These are phyloP conservation scores for Trichoderma asperellum DNA, from an alignment of 2,329 filamentous ascomycete species.

Conservation along the genomic window DNA sequence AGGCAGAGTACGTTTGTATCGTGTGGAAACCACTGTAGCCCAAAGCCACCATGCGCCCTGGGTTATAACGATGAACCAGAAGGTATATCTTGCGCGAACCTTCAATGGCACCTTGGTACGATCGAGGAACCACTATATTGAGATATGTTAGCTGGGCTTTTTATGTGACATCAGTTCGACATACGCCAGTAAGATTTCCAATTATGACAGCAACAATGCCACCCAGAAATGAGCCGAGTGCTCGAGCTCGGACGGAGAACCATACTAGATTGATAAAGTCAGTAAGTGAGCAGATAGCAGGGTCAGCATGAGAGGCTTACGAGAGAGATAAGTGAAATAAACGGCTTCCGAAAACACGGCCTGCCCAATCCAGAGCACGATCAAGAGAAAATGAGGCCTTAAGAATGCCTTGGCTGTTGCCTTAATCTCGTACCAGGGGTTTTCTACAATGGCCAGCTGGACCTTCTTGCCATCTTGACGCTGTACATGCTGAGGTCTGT, in stretches of 20 bases:
- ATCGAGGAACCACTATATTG: conserved; percentile 58
- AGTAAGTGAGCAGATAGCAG: background rate
- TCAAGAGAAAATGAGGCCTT: conserved; percentile 63
- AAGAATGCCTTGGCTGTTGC: conserved; percentile 62
- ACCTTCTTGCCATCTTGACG: conserved; percentile 68
- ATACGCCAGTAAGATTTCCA: conserved; percentile 67
- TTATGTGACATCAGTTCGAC: conserved; percentile 30
- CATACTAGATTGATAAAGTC: conserved; percentile 50
- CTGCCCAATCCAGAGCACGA: conserved; percentile 70
- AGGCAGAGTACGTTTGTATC: conserved; percentile 60
- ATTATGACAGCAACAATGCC: conserved; percentile 67
- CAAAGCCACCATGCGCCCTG: conserved; percentile 76
- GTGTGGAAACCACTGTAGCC: conserved; percentile 67
- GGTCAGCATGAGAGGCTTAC: conserved; percentile 24
- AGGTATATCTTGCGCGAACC: conserved; percentile 57
- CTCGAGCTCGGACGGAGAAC: conserved; percentile 71
- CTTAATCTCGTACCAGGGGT: conserved; percentile 62
- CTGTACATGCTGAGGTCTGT: conserved; percentile 63
- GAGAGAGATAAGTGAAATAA: conserved; percentile 67
- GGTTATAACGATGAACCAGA: conserved; percentile 56
- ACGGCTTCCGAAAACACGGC: conserved; percentile 73
- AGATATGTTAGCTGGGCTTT: background rate
- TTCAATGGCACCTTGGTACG: conserved; percentile 58
- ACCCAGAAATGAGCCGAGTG: conserved; percentile 71
- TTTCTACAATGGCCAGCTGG: conserved; percentile 59